A percentile compares a stretch with the other conserved stretches of the same genome.
phyloP scores from a whole-genome alignment of 208 protist species.

The Wallacemonas sp. region DNA sequence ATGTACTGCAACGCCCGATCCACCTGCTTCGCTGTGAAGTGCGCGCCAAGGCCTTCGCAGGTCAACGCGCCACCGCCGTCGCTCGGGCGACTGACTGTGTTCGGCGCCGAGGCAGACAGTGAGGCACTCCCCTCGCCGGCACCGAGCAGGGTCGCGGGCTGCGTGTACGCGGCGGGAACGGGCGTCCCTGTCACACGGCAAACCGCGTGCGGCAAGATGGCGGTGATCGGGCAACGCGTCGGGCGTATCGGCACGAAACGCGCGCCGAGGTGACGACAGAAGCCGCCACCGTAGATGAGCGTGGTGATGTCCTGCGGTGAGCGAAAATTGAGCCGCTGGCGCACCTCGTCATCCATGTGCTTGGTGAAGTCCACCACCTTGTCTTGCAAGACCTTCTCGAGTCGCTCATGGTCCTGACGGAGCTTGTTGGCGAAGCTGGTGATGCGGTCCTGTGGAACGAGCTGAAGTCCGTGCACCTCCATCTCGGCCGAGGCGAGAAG shows the following conservation, averaged over 20 bases:
- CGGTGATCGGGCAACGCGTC: slow-evolving; percentile 55
- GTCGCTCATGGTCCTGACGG: slow-evolving; percentile 57
- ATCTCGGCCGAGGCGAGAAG: slow-evolving; percentile 90
- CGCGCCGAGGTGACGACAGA: slow-evolving; percentile 78
- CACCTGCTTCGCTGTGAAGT: slow-evolving; percentile 28
- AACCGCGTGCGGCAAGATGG: slow-evolving; percentile 73
- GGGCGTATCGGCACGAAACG: slow-evolving; percentile 66
- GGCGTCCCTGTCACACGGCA: slow-evolving; percentile 68
- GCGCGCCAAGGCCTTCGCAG: background rate
- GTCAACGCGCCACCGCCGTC: background rate
- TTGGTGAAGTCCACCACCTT: slow-evolving; percentile 88
- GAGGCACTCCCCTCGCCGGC: background rate
- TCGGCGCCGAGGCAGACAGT: background rate
- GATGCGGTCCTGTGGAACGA: slow-evolving; percentile 69
- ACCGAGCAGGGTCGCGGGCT: slow-evolving; percentile 45
- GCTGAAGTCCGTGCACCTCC: slow-evolving; percentile 81
- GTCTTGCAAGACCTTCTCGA: slow-evolving; percentile 81
- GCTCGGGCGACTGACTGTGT: background rate
- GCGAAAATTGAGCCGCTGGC: slow-evolving; percentile 83
- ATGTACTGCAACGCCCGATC: slow-evolving; percentile 35
- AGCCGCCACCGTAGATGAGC: slow-evolving; percentile 85
- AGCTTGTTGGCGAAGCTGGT: slow-evolving; percentile 64
- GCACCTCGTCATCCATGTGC: slow-evolving; percentile 83
- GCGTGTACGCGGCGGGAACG: slow-evolving; percentile 58
- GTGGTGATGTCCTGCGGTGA: slow-evolving; percentile 89